Base-by-base conservation (phyloP, 257 asterid genomes). In the Solanum neorickii region DNA sequence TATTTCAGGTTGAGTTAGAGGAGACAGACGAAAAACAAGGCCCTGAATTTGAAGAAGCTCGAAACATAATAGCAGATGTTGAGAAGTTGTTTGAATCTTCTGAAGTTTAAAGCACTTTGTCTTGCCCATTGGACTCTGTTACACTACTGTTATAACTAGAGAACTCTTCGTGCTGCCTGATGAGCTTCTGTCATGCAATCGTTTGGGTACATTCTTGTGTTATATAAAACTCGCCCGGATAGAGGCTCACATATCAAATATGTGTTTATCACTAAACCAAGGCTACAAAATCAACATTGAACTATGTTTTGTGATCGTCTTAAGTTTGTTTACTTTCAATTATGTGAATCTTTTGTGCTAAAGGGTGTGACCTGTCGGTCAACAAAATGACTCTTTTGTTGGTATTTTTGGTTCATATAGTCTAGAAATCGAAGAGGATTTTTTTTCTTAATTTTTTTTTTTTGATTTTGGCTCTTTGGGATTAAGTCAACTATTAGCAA, bases 31-130 rank as follows among this genome's bases (percentile, higher is more conserved):
- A 91, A 88, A 93, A 93, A 73, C 96, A 91, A 83, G 93, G 96
- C 82, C 86, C 92, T 25, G 99, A 96, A 89, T 86, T 95, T 75
- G 95, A 93, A 77, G 99, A 96, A 88, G 99, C 99, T 68, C 94
- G 87, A 65, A 90, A 84, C 88, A 86, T 89, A 88, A 88, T 95
- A 77, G 3, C 89, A 35, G 95, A 95, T 89, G 93, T 93, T 76
- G 98, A 92, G 75, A 91, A 91, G 84, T 62, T 93, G 49, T 91
- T 94, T 88, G 93, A 90, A 89, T 85, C 93, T 62, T 84, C 89
- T 41, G 95, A 90, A 41, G 90, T 62, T 52, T 93, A 93, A 29
- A 52, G 18, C 6, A 5, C 44, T 9, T 6, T 11, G 4, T 80
- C 44, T 27, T 49, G 44, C 16, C 84, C 69, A 16, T 49, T 80